Percentiles rank a stretch among this genome's conserved stretches.
Evolutionary conservation across 441 rosid species (phyloP).

Genomic region (Arabidopsis lyrata): DNA sequence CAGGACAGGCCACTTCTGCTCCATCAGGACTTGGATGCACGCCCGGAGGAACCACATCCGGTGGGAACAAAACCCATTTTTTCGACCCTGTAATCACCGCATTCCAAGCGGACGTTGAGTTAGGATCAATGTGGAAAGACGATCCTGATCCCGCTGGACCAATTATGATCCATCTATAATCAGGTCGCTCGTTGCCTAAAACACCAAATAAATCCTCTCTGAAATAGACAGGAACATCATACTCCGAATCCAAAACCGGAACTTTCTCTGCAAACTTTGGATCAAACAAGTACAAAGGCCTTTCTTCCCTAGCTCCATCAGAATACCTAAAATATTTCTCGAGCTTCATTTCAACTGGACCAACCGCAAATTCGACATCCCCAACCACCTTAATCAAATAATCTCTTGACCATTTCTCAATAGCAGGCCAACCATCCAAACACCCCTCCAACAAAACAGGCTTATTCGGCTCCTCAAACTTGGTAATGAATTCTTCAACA

Average conservation of each 20-base stretch:
- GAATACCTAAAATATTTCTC: conserved; percentile 77
- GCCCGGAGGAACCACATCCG: conserved; percentile 92
- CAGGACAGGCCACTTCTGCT: conserved; percentile 98
- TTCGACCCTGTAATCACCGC: conserved; percentile 84
- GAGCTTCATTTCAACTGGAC: conserved; percentile 87
- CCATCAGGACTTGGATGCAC: conserved; percentile 98
- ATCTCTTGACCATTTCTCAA: conserved; percentile 75
- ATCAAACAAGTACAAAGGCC: conserved; percentile 95
- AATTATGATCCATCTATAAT: conserved; percentile 88
- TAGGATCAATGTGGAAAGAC: conserved; percentile 95
- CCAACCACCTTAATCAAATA: conserved; percentile 64
- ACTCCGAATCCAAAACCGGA: conserved; percentile 68
- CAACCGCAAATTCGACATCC: conserved; percentile 71
- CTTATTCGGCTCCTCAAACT: conserved; percentile 85
- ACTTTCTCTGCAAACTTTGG: conserved; percentile 87
- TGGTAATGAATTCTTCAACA: conserved; percentile 72
- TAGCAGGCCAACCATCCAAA: conserved; percentile 76
- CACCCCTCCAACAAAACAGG: conserved; percentile 94
- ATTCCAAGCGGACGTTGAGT: conserved; percentile 98
- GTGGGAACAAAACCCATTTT: conserved; percentile 95
- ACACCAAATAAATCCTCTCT: conserved; percentile 89
- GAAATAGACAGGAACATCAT: conserved; percentile 79
- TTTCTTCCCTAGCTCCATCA: conserved; percentile 78
- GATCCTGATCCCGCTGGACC: conserved; percentile 98
- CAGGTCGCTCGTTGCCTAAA: conserved; percentile 85